These are phyloP conservation scores for Fusarium odoratissimum DNA, from an alignment of 2,329 filamentous ascomycete species.

Conservation along the genomic window DNA sequence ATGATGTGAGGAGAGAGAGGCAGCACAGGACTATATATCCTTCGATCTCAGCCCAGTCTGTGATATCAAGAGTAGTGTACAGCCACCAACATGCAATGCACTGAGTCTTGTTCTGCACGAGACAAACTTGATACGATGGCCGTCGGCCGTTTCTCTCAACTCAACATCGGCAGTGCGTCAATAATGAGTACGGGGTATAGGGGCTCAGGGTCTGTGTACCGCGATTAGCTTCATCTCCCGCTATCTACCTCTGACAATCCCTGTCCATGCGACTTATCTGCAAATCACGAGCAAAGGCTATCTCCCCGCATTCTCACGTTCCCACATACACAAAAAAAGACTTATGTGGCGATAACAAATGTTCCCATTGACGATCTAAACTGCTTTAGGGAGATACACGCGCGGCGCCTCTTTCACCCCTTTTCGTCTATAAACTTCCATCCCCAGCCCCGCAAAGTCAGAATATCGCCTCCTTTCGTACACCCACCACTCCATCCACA, in stretches of 20 bases:
- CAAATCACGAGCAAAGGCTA: neutral
- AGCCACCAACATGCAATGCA: neutral
- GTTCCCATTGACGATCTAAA: neutral
- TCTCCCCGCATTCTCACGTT: neutral
- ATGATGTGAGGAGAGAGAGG: neutral
- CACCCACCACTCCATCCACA: neutral
- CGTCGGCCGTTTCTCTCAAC: neutral
- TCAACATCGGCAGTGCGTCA: neutral
- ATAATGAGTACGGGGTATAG: neutral
- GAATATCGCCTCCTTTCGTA: constrained; percentile 1
- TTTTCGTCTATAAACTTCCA: constrained; percentile 40
- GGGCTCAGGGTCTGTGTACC: neutral
- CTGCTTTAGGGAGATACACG: constrained; percentile 19
- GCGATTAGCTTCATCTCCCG: constrained; percentile 4
- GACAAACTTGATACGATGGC: constrained; percentile 2
- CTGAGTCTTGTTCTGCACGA: neutral
- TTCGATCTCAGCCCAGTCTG: neutral
- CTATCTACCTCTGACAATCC: neutral
- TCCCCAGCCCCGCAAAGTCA: neutral
- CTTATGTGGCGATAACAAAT: neutral
- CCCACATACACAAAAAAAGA: neutral
- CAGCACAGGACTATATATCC: neutral
- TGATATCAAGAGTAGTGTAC: neutral
- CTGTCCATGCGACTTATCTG: neutral
- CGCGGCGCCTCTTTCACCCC: constrained; percentile 44